Evolutionary conservation across 768 basidiomycete genomes (phyloP).

Genomic region (Boletales sp.): DNA sequence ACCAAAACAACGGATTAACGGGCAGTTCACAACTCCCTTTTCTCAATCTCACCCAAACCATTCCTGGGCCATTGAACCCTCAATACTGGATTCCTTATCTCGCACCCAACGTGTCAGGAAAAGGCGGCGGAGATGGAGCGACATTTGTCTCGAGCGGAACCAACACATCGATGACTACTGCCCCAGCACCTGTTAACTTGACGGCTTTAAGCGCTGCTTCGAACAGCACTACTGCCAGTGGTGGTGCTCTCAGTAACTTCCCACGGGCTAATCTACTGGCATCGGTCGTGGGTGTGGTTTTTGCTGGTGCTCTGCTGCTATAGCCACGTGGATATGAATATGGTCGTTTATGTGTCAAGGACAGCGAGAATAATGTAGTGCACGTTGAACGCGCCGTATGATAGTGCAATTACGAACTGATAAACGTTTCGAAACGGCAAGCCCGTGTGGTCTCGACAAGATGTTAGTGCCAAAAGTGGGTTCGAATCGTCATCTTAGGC

Average conservation of each 20-base stretch:
- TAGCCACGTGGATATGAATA: slow-evolving; percentile 1
- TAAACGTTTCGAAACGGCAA: no score
- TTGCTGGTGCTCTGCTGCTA: slow-evolving; percentile 12
- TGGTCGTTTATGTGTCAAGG: not conserved
- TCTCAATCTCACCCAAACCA: slow-evolving; percentile 36
- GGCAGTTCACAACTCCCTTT: slow-evolving; percentile 26
- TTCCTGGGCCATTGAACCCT: slow-evolving; percentile 41
- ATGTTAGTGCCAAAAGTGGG: no score
- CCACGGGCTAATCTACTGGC: slow-evolving; percentile 2
- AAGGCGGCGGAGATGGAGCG: slow-evolving; percentile 38
- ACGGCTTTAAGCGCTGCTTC: slow-evolving; percentile 13
- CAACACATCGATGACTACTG: slow-evolving; percentile 30
- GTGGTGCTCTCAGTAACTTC: slow-evolving; percentile 4
- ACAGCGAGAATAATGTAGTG: slow-evolving; percentile 1
- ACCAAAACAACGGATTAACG: slow-evolving; percentile 38
- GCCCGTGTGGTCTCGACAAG: no score
- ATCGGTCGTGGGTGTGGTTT: slow-evolving; percentile 5
- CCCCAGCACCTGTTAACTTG: slow-evolving; percentile 39
- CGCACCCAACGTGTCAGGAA: slow-evolving; percentile 34
- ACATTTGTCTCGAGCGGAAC: slow-evolving; percentile 34
- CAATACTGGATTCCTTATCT: slow-evolving; percentile 37
- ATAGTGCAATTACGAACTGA: no score
- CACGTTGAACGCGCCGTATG: no score
- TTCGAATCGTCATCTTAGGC: no score
- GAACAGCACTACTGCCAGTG: slow-evolving; percentile 1